Conservation (phyloP, 257 asterid species). For the Salvia miltiorrhiza region DNA sequence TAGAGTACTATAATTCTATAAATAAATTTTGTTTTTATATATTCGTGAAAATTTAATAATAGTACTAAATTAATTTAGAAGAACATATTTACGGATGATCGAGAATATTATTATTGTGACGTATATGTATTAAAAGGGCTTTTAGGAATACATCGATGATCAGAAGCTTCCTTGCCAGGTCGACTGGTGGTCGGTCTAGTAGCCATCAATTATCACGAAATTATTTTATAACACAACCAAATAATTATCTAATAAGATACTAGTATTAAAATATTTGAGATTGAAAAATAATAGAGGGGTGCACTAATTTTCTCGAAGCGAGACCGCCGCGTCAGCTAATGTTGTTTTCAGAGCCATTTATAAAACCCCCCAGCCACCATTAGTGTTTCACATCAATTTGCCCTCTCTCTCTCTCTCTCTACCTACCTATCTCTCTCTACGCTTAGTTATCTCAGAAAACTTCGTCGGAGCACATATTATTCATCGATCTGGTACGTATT, state of each 20-base stretch:
- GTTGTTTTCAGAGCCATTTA: conserved; percentile 5
- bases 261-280: background rate
- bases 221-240: background rate
- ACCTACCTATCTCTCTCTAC: background rate
- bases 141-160: background rate
- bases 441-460: conserved; percentile 3
- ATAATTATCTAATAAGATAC: no score
- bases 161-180: background rate
- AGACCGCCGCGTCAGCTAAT: conserved; percentile 22
- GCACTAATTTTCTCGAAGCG: background rate
- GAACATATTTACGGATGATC: no score
- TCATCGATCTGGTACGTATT: conserved; percentile 29
- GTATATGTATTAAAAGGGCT: no score
- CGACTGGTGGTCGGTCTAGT: conserved; percentile 11
- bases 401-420: background rate
- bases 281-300: background rate
- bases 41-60: no score
- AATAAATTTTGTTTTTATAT: no score
- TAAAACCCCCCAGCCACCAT: conserved; percentile 19
- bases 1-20: no score
- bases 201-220: background rate
- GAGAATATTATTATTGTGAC: no score
- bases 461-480: background rate
- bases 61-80: no score
- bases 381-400: background rate